A percentile compares a stretch with the other conserved stretches of the same genome.
phyloP scores from a whole-genome alignment of 2,329 filamentous ascomycete genomes.

The Aspergillus viridinutans region DNA sequence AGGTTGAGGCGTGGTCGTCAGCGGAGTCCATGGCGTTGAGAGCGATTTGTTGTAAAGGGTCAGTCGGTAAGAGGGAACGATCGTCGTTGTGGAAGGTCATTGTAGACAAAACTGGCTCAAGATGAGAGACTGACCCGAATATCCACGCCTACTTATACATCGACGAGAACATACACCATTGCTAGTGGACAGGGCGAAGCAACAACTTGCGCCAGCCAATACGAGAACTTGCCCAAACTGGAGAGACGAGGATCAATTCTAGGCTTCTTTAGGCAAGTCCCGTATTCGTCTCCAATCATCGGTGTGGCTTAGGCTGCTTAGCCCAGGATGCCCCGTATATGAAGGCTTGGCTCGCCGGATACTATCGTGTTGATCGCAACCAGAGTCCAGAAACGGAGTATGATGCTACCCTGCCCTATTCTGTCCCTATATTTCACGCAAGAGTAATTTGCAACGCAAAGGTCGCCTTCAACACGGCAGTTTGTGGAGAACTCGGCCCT shows the following conservation, averaged over 20 bases:
- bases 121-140: not conserved
- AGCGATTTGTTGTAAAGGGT: not conserved
- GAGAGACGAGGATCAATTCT: not conserved
- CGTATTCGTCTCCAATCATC: not conserved
- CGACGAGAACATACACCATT: not conserved
- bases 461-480: no score
- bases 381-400: no score
- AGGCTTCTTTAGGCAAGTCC: not conserved
- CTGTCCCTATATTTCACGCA: no score
- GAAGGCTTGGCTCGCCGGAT: no score
- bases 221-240: not conserved
- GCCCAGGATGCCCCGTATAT: no score
- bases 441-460: no score
- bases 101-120: no score
- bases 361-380: no score
- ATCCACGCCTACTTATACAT: not conserved
- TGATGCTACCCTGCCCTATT: no score
- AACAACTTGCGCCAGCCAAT: not conserved
- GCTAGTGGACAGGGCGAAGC: not conserved
- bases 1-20: slow-evolving; percentile 2
- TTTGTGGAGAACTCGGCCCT: no score
- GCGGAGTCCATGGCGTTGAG: not conserved
- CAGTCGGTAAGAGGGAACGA: not conserved
- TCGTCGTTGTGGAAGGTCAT: not conserved
- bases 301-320: no score